phyloP scores from a whole-genome alignment of 108 stramenopile genomes.

The Cyclostephanos invisitatus region DNA sequence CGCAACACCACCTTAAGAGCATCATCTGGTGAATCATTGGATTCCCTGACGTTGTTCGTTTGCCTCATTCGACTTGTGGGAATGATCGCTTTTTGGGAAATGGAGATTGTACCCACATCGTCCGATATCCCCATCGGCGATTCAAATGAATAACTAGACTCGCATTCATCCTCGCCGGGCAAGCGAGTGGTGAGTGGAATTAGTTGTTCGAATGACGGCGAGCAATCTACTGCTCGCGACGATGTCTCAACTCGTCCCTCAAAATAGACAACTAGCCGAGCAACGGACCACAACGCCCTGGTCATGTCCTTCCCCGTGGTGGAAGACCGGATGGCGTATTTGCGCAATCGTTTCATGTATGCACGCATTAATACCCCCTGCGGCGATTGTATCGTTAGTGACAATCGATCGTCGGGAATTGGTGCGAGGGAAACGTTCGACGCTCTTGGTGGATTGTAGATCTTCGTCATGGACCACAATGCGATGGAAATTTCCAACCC shows the following conservation, averaged over 20 bases:
- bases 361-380: slow-evolving; percentile 24
- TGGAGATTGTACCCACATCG: not conserved
- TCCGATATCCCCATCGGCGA: not conserved
- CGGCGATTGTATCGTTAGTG: slow-evolving; percentile 3
- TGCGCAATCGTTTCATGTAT: slow-evolving; percentile 41
- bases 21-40: not conserved
- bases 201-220: not conserved
- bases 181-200: slow-evolving; percentile 5
- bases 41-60: not conserved
- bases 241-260: slow-evolving; percentile 9
- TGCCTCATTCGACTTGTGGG: not conserved
- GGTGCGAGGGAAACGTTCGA: not conserved
- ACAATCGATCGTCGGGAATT: not conserved
- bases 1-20: slow-evolving; percentile 12
- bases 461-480: slow-evolving; percentile 33
- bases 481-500: slow-evolving; percentile 30
- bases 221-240: not conserved
- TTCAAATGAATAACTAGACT: not conserved
- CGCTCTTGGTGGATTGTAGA: slow-evolving; percentile 9
- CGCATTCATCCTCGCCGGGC: slow-evolving; percentile 7
- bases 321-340: slow-evolving; percentile 22
- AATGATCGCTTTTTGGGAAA: not conserved
- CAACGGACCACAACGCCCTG: slow-evolving; percentile 32
- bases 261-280: slow-evolving; percentile 14
- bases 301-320: slow-evolving; percentile 23